These are phyloP conservation scores for Ogataea haglerorum DNA, from an alignment of 805 yeast species.

Conservation along the genomic window DNA sequence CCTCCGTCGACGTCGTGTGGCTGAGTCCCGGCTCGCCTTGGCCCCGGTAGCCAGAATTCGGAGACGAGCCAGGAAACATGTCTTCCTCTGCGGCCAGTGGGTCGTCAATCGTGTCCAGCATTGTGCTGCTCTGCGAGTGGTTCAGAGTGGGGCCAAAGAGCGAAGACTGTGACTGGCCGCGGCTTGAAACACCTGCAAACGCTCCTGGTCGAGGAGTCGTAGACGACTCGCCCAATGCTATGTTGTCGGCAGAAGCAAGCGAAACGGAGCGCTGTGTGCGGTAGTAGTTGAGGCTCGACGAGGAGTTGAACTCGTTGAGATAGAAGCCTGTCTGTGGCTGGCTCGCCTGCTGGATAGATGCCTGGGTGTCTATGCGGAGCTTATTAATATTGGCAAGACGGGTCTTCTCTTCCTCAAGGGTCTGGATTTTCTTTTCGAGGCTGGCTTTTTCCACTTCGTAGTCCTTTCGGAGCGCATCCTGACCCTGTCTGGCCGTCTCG, in stretches of 20 bases:
- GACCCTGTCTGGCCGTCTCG: constrained; percentile 21
- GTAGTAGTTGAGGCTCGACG: constrained; percentile 21
- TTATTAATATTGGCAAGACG: constrained; percentile 17
- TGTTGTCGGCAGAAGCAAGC: constrained; percentile 28
- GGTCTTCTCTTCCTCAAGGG: constrained; percentile 29
- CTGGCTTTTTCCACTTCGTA: constrained; percentile 24
- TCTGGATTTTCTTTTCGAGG: constrained; percentile 25
- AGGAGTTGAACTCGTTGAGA: constrained; percentile 31
- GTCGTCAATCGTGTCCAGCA: constrained; percentile 15
- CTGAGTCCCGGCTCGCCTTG: constrained; percentile 11
- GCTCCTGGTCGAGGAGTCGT: constrained; percentile 38
- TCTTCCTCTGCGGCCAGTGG: constrained; percentile 14
- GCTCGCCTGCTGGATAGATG: constrained; percentile 1
- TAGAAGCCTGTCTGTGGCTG: constrained; percentile 21
- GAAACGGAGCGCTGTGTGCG: constrained; percentile 26
- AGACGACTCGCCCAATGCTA: constrained; percentile 47
- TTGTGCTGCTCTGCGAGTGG: constrained; percentile 8
- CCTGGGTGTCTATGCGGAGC: constrained; percentile 15
- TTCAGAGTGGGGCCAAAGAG: constrained; percentile 9
- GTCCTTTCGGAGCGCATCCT: constrained; percentile 30
- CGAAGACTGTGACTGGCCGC: constrained; percentile 13
- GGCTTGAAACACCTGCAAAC: constrained; percentile 2
- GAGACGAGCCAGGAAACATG: constrained; percentile 18
- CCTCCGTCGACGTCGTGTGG: constrained; percentile 18
- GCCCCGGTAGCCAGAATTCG: constrained; percentile 12